Base-by-base conservation (phyloP, 2,329 filamentous ascomycete species). In the Pseudocercospora pini-densiflorae region DNA sequence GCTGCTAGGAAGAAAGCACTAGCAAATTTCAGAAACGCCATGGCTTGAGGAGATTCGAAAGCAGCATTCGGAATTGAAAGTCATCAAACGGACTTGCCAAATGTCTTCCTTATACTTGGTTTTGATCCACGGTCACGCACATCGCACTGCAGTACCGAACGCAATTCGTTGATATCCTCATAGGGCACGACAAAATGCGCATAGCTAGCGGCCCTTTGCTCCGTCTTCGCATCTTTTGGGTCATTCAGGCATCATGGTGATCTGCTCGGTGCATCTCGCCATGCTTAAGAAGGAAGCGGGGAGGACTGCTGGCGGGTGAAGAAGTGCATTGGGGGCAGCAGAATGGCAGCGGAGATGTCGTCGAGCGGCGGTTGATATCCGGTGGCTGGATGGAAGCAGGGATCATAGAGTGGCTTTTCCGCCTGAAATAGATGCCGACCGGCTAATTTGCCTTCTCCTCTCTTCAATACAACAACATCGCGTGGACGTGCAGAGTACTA, bases 391-490 rank as follows among this genome's bases (percentile, higher is more conserved):
- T 24, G 45, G 19, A 21, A 49, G 45, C 19, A 49, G 14, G 45
- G 45, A 23, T 49, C 45, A 12, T 24, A n/a, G 10, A n/a, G 19
- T 51, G 47, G 19, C 47, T 21, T 23, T 51, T 27, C 47, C 47
- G 47, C 19, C 47, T 51, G 19, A 51, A 51, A 21, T 51, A 51
- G 40, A 19, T 43, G 16, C 40, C 40, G 40, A 9, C 47, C 47
- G 47, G 47, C 47, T 51, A 51, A 51, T 51, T 16, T 51, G 6
- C 47, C 9, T 51, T 51, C 47, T 51, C 47, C 47, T 51, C 47
- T 51, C 23, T 23, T 49, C 45, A 19, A 49, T 14, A 49, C 45
- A 19, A 47, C 19, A 27, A 43, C 40, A 43, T 43, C 40, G n/a
- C 40, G 31, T 33, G 14, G 6, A 40, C 36, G 24, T 12, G 24